These are phyloP conservation scores for Jatropha multifida DNA, from an alignment of 441 rosid genomes.

Conservation along the genomic window DNA sequence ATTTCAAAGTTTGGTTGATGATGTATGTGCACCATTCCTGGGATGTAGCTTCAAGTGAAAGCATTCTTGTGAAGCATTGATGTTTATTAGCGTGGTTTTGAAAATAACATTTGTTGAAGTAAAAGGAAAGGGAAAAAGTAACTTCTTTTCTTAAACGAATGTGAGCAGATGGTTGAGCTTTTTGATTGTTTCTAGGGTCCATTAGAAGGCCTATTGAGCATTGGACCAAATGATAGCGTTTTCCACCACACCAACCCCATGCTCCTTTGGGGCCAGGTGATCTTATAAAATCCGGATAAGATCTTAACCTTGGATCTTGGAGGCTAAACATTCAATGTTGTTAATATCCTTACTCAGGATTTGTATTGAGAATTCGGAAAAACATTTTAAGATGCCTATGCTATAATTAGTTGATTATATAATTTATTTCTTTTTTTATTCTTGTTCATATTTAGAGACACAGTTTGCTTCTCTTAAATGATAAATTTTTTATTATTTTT, in stretches of 20 bases:
- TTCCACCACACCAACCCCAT: neutral
- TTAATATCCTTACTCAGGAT: neutral
- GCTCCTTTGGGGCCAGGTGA: neutral
- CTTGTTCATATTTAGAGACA: neutral
- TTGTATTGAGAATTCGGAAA: neutral
- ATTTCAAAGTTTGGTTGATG: neutral
- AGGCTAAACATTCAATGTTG: neutral
- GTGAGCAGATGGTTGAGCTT: neutral
- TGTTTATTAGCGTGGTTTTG: neutral
- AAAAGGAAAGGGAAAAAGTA: neutral
- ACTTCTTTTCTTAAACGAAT: neutral
- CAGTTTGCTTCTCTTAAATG: slow-evolving; percentile 4
- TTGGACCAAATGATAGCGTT: neutral
- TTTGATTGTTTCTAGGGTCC: neutral
- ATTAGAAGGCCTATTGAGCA: neutral
- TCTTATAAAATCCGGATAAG: neutral
- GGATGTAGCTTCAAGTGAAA: neutral
- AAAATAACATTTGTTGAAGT: neutral
- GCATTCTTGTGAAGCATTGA: neutral
- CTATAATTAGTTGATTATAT: neutral
- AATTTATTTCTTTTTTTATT: neutral
- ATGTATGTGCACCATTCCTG: neutral
- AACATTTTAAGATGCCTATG: slow-evolving; percentile 1
- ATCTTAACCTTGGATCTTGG: neutral
- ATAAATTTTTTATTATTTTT: neutral